Percentiles rank a stretch among this genome's conserved stretches.
Evolutionary conservation across 2,329 filamentous ascomycete genomes (phyloP).

Genomic region (Colletotrichum somersetense): DNA sequence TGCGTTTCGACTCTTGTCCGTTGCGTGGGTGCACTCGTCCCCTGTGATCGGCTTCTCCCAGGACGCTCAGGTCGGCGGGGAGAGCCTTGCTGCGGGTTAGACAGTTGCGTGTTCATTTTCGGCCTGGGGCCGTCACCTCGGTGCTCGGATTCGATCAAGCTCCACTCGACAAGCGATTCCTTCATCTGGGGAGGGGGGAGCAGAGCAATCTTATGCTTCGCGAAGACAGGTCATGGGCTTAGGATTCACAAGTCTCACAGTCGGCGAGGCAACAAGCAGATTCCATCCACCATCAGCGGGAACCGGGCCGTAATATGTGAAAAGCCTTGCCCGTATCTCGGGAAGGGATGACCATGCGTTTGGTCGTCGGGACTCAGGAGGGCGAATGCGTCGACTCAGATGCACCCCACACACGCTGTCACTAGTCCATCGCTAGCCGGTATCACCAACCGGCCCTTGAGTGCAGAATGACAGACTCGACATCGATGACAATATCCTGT

Average conservation of each 20-base stretch:
- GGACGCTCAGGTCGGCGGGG: slow-evolving; percentile 14
- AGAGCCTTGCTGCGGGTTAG: slow-evolving; percentile 15
- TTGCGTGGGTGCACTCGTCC: slow-evolving; percentile 4
- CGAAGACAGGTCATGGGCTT: not conserved
- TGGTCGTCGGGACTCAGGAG: not conserved
- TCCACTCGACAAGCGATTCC: not conserved
- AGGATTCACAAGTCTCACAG: not conserved
- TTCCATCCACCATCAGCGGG: slow-evolving; percentile 8
- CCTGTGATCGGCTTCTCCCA: not conserved
- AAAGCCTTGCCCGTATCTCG: not conserved
- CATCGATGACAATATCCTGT: slow-evolving; percentile 13
- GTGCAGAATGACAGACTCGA: slow-evolving; percentile 27
- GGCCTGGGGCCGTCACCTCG: not conserved
- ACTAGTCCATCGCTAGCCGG: slow-evolving; percentile 36
- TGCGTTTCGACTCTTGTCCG: slow-evolving; percentile 30
- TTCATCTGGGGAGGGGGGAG: not conserved
- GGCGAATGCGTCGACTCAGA: slow-evolving; percentile 23
- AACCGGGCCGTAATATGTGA: slow-evolving; percentile 22
- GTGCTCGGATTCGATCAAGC: not conserved
- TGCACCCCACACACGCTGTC: slow-evolving; percentile 22
- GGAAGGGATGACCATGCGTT: slow-evolving; percentile 28
- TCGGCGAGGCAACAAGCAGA: slow-evolving; percentile 9
- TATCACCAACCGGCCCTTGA: slow-evolving; percentile 32
- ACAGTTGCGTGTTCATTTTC: slow-evolving; percentile 26
- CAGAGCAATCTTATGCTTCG: slow-evolving; percentile 1